phyloP scores from a whole-genome alignment of 2,329 filamentous ascomycete genomes.

The Colletotrichum orchidophilum region DNA sequence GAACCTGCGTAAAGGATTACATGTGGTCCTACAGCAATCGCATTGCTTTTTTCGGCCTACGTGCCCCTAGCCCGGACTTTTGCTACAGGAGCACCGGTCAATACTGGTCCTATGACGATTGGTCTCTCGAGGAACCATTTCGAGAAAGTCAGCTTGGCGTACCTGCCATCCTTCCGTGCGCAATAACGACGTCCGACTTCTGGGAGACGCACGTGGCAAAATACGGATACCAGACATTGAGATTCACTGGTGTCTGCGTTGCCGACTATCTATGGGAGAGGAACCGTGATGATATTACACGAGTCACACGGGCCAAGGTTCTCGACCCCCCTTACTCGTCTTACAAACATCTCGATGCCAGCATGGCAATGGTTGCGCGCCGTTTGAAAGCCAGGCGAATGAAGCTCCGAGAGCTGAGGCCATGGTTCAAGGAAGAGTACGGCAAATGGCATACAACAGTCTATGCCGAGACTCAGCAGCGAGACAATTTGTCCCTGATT shows the following conservation, averaged over 20 bases:
- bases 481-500: background rate
- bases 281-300: background rate
- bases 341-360: background rate
- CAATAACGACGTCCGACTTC: background rate
- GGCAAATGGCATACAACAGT: background rate
- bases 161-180: background rate
- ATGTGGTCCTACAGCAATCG: background rate
- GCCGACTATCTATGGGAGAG: background rate
- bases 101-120: background rate
- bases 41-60: background rate
- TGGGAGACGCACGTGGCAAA: background rate
- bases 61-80: background rate
- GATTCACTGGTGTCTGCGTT: background rate
- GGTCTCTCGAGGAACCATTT: slow-evolving; percentile 1
- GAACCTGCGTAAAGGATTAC: background rate
- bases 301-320: background rate
- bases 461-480: background rate
- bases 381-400: background rate
- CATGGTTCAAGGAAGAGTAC: slow-evolving; percentile 3
- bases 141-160: background rate
- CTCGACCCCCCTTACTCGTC: background rate
- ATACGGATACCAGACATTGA: background rate
- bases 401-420: background rate
- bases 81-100: background rate
- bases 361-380: background rate